Evolutionary conservation across 2,329 filamentous ascomycete species (phyloP).

Genomic region (Pseudofabraea citricarpa): DNA sequence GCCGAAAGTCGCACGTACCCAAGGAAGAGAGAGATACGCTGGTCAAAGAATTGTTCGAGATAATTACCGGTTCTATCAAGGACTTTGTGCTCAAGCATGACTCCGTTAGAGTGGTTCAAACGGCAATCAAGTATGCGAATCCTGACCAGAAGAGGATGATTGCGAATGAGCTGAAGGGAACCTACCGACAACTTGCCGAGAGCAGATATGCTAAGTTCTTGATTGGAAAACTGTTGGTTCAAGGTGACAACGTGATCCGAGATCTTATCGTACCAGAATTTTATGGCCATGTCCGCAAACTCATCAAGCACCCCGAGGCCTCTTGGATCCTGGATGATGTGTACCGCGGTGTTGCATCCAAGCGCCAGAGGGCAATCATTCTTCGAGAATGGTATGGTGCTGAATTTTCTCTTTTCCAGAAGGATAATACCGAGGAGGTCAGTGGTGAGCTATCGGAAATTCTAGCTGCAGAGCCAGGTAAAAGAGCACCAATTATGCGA

Average conservation of each 20-base stretch:
- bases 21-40: conserved; percentile 83
- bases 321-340: conserved; percentile 98
- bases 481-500: conserved; percentile 81
- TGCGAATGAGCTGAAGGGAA: conserved; percentile 77
- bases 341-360: conserved; percentile 82
- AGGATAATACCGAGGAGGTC: conserved; percentile 43
- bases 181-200: conserved; percentile 80
- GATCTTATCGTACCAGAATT: conserved; percentile 91
- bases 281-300: conserved; percentile 84
- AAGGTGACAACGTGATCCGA: conserved; percentile 80
- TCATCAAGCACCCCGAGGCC: conserved; percentile 94
- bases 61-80: conserved; percentile 85
- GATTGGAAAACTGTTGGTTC: conserved; percentile 91
- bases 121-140: conserved; percentile 92
- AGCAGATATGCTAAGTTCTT: conserved; percentile 97
- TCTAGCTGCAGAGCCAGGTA: conserved; percentile 72
- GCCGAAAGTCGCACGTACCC: conserved; percentile 88
- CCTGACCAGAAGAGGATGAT: conserved; percentile 81
- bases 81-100: conserved; percentile 99
- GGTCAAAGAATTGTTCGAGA: conserved; percentile 82
- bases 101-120: conserved; percentile 93
- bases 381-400: conserved; percentile 95
- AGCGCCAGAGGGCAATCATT: conserved; percentile 78
- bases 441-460: conserved; percentile 67
- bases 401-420: conserved; percentile 80